These are phyloP conservation scores for Mortierella hygrophila DNA, from an alignment of 192 early-diverging fungal genomes.

Conservation along the genomic window DNA sequence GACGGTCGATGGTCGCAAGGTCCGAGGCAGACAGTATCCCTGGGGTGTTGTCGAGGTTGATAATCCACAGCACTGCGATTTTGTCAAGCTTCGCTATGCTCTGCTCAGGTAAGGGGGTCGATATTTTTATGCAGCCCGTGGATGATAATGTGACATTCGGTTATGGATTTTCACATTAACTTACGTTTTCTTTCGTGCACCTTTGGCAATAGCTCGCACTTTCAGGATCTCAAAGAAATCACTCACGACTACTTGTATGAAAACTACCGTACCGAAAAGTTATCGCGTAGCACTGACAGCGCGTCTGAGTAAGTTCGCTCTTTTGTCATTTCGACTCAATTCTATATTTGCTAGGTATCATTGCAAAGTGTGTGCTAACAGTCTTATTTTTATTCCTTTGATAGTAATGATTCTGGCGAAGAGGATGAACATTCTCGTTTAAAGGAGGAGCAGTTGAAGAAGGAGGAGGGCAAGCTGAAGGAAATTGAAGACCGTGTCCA, in stretches of 20 bases:
- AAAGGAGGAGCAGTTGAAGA: conserved; percentile 68
- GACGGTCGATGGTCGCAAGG: conserved; percentile 86
- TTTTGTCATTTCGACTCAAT: not conserved
- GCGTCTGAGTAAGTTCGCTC: conserved; percentile 48
- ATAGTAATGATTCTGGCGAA: conserved; percentile 23
- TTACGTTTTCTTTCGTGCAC: not conserved
- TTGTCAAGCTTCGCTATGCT: conserved; percentile 91
- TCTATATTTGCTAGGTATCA: not conserved
- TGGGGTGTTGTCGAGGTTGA: conserved; percentile 99
- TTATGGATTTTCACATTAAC: not conserved
- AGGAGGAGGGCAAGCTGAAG: conserved; percentile 68
- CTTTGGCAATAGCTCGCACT: conserved; percentile 80
- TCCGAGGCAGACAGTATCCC: conserved; percentile 92
- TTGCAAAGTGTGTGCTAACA: not conserved
- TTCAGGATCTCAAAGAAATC: conserved; percentile 97
- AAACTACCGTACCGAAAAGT: conserved; percentile 93
- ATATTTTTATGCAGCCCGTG: not conserved
- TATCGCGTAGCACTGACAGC: conserved; percentile 61
- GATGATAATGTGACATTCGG: not conserved
- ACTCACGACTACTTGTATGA: conserved; percentile 97
- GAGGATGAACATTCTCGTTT: conserved; percentile 53
- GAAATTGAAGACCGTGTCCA: conserved; percentile 68
- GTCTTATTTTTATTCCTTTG: not conserved
- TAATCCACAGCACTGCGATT: conserved; percentile 96
- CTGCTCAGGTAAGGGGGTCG: conserved; percentile 71